Base-by-base conservation (phyloP, 805 yeast species). In the Wickerhamomyces sydowiorum region DNA sequence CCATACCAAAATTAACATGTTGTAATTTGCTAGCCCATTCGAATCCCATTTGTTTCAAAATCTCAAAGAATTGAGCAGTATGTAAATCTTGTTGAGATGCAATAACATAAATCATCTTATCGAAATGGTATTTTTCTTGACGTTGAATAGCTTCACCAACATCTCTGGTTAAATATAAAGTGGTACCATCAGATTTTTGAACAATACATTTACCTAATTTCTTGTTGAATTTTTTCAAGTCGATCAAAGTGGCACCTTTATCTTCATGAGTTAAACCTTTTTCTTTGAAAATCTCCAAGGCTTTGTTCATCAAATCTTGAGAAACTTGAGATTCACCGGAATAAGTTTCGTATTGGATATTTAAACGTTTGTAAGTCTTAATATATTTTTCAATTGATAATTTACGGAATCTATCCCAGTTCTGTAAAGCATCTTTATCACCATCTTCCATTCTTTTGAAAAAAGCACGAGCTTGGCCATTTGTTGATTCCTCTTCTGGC, bases 1-100 rank as follows among this genome's bases (percentile, higher is more conserved):
- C 99, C 95, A 93, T 85, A 65, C 99, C 99, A 55, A 90, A 93
- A 68, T 85, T 91, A 54, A 93, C 76, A 65, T 91, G 98, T 57
- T 74, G 75, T 54, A 91, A 70, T 45, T 73, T 75, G 49, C 77
- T 69, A 38, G 96, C 90, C 96, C 96, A 93, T 48, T 78, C 82
- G 62, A 74, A 79, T 36, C 87, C 96, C 84, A 91, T 76, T 66
- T 86, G 86, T 56, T 90, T 90, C 60, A 93, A 72, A 52, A 89
- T 87, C 68, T 89, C 95, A 66, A 93, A 91, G 63, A 93, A 86
- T 69, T 93, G 99, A 42, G 90, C 90, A 50, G 78, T 72, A 62
- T 93, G 97, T 55, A 93, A 76, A 66, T 93, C 98, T 72, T 93
- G 99, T 70, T 93, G 99, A 41, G 85, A 72, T 7, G 99, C 98